Evolutionary conservation across 192 early-diverging fungal genomes (phyloP), one percentile per base, ranked within the genome.

Genomic region (Funneliformis mosseae): DNA sequence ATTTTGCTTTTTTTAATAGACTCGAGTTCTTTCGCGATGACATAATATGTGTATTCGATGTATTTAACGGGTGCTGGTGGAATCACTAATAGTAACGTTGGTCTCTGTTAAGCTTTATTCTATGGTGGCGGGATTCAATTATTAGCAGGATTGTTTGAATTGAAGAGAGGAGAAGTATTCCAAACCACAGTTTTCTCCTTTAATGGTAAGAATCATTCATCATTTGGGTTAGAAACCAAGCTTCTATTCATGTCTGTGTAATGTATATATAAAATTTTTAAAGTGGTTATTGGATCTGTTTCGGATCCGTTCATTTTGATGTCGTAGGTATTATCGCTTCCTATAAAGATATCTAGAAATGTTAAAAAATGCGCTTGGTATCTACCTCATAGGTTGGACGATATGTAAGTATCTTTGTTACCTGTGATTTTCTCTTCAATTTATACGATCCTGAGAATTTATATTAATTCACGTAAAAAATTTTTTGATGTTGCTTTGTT

Each of bases 121-220:
- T 93, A 93, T 82, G 94, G 94, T 60, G 94, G 94, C 2, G 63
- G 93, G 41, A 85, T 88, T 78, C 93, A 95, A 86, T 83, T 94
- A 48, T 80, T 92, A 8, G 94, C 93, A 70, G 94, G 93, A 61
- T 92, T 95, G 91, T 94, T 91, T 93, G 93, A 94, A 87, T 93
- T 93, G 84, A 87, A 87, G 41, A 83, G 84, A 7, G 90, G 92
- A 61, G 94, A 95, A 78, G 93, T 92, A 9, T 94, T 95, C 86
- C 92, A 93, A 81, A 93, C 92, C 63, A 94, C 92, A 16, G 91
- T 92, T 12, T 95, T 95, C 85, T 86, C 89, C 41, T 89, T 88
- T 41, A 92, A 90, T 68, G 84, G 84, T 50, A 79, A 81, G 28
- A n/a, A n/a, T n/a, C n/a, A 48, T 14, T 43, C 42, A 43, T 43